Percentiles rank a stretch among this genome's conserved stretches.
phyloP scores from a whole-genome alignment of 176 grass and related monocot genomes.

The Juncus inflexus region DNA sequence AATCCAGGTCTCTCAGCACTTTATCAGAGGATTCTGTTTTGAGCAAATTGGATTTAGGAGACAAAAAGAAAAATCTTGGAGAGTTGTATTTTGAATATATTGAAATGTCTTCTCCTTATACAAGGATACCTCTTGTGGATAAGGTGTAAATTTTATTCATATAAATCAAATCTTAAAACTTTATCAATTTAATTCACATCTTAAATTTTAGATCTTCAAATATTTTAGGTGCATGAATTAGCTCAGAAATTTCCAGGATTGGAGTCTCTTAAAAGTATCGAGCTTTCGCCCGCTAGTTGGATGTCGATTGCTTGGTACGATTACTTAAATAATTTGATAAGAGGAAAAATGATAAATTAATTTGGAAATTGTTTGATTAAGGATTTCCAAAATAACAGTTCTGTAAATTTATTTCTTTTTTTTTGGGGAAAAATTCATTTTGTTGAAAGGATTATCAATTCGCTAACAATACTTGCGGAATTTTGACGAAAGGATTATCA shows the following conservation, averaged over 20 bases:
- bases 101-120: slow-evolving; percentile 72
- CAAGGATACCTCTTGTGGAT: slow-evolving; percentile 63
- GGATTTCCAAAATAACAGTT: not conserved
- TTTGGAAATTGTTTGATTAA: too few relatives aligned
- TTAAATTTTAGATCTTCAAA: slow-evolving; percentile 3
- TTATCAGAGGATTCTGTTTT: slow-evolving; percentile 46
- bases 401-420: slow-evolving; percentile 4
- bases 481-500: not conserved
- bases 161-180: not conserved
- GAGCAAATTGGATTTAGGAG: slow-evolving; percentile 27
- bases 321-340: slow-evolving; percentile 12
- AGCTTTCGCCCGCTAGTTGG: slow-evolving; percentile 84
- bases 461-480: not conserved
- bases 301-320: slow-evolving; percentile 94
- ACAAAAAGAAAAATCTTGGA: slow-evolving; percentile 39
- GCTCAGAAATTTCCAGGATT: slow-evolving; percentile 61
- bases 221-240: slow-evolving; percentile 61
- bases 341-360: slow-evolving; percentile 3
- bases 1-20: slow-evolving; percentile 39
- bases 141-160: slow-evolving; percentile 51
- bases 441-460: not conserved
- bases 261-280: slow-evolving; percentile 52
- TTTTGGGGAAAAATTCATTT: too few relatives aligned
- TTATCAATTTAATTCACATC: not conserved
- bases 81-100: slow-evolving; percentile 73